phyloP scores from a whole-genome alignment of 441 rosid genomes.

The Sinapis alba region DNA sequence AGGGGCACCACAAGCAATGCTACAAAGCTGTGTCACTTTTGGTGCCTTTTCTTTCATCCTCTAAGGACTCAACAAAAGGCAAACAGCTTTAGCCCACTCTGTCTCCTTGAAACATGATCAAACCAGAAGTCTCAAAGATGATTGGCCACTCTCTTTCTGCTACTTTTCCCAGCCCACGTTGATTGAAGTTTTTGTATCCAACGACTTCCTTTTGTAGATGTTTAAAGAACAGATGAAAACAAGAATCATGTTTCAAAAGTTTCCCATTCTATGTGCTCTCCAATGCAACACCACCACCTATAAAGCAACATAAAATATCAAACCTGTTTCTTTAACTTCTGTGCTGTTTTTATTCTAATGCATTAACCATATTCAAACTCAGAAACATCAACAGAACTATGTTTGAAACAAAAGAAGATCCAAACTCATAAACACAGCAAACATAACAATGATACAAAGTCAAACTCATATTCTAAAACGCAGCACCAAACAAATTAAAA shows the following conservation, averaged over 20 bases:
- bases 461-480: too few relatives aligned
- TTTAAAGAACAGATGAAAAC: conserved; percentile 1
- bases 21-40: conserved; percentile 79
- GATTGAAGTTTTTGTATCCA: conserved; percentile 6
- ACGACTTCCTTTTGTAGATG: conserved; percentile 24
- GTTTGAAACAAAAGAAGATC: too few relatives aligned
- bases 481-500: too few relatives aligned
- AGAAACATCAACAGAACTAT: too few relatives aligned
- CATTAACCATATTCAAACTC: too few relatives aligned
- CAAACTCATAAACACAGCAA: too few relatives aligned
- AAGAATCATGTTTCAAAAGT: not conserved
- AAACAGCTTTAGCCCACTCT: conserved; percentile 80
- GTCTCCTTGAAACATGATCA: conserved; percentile 41
- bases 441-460: too few relatives aligned
- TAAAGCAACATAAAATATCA: too few relatives aligned
- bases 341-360: too few relatives aligned
- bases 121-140: conserved; percentile 12
- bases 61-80: conserved; percentile 82
- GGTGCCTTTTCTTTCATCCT: conserved; percentile 85
- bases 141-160: conserved; percentile 40
- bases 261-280: not conserved
- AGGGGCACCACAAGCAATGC: conserved; percentile 85
- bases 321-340: too few relatives aligned
- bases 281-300: too few relatives aligned
- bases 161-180: conserved; percentile 41